Evolutionary conservation across 768 basidiomycete genomes (phyloP), one percentile per base, ranked within the genome.

Genomic region (Leccinum variicolor): DNA sequence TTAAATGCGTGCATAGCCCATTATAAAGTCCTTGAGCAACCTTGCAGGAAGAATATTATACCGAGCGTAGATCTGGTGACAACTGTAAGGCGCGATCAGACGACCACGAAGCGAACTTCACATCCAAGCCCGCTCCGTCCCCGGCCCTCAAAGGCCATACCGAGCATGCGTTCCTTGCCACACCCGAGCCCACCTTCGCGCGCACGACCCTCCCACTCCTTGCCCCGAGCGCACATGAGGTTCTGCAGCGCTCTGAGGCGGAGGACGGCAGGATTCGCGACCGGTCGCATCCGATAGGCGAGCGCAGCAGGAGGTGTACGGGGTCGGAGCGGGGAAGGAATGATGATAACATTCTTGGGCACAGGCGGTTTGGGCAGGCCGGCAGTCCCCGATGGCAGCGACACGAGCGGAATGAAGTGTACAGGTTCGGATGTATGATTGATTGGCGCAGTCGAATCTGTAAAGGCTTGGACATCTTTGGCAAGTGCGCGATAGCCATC

Each of bases 181-280:
- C 79, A 81, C 2, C 80, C 80, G 50, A 85, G 69, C 19, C 74
- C 73, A 39, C 80, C 81, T 49, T 83, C 82, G 25, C 76, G 71
- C 43, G 73, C 77, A 13, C 75, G 72, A 3, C 80, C 81, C 61
- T 80, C 80, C 79, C 80, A 81, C 58, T 69, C 64, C 61, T 74
- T 67, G n/a, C 74, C 79, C 4, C 73, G 71, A 59, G 73, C 72
- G 63, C 65, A 75, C 66, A 81, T 75, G 9, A 81, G 68, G 63
- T 86, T 86, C 64, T 83, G 80, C 64, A 86, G 69, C n/a, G 87
- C 87, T 66, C 77, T 78, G 43, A 88, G 65, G 4, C 85, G 75
- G 52, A 88, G 74, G 58, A 81, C 76, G 46, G 81, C 75, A 6
- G 85, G 85, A 62, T 89, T 89, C 53, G 81, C 74, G 6, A 87